phyloP scores from a whole-genome alignment of 176 grass and related monocot genomes.

The Secale cereale region DNA sequence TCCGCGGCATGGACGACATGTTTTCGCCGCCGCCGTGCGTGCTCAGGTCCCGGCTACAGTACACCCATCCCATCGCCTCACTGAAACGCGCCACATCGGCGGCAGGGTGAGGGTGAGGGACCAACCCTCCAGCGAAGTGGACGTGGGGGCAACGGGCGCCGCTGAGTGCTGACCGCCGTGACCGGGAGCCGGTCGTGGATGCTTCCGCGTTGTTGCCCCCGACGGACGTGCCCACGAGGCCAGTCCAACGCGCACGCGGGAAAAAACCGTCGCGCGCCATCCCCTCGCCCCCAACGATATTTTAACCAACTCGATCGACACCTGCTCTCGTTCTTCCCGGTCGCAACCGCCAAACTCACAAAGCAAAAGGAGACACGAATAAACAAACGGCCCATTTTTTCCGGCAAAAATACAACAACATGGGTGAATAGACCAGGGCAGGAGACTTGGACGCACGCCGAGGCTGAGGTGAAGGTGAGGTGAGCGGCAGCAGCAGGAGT shows the following conservation, averaged over 20 bases:
- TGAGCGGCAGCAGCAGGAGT: too few species aligned
- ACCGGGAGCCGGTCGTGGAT: not conserved
- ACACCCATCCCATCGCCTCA: too few species aligned
- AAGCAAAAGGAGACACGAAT: not conserved
- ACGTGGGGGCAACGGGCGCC: not conserved
- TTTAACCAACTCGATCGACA: not conserved
- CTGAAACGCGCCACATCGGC: not conserved
- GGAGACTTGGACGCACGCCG: not conserved
- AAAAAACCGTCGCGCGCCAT: not conserved
- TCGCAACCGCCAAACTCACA: not conserved
- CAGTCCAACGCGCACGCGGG: not conserved
- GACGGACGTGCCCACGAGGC: not conserved
- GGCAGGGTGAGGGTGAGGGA: not conserved
- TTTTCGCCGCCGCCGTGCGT: too few species aligned
- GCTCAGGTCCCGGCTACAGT: too few species aligned
- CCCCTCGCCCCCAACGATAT: not conserved
- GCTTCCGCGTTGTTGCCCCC: slow-evolving; percentile 12
- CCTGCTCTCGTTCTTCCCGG: not conserved
- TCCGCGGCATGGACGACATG: too few species aligned
- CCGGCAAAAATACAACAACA: not conserved
- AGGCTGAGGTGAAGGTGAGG: not conserved
- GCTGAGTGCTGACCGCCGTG: slow-evolving; percentile 17
- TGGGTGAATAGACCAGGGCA: not conserved
- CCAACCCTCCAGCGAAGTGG: not conserved
- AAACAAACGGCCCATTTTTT: not conserved